These are phyloP conservation scores for Penicillium concentricum DNA, from an alignment of 2,329 filamentous ascomycete species.

Conservation along the genomic window DNA sequence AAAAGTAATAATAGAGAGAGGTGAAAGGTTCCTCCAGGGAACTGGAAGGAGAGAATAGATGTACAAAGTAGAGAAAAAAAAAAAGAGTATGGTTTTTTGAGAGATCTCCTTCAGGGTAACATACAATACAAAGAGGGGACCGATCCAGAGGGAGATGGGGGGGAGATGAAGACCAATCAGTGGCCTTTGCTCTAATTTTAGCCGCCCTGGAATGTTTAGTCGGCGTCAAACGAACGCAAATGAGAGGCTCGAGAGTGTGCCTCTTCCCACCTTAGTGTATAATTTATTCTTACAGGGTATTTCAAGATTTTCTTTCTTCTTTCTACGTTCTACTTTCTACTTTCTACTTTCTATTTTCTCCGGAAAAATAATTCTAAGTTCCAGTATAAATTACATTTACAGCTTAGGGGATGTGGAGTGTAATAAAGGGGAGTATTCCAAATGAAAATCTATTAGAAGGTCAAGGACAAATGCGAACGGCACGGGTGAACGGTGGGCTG, in stretches of 20 bases:
- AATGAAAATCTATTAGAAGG: no score
- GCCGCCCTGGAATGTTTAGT: slow-evolving; percentile 33
- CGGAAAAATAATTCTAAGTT: no score
- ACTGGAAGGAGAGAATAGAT: slow-evolving; percentile 18
- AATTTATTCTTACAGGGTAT: not conserved
- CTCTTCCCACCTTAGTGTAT: slow-evolving; percentile 6
- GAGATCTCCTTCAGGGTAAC: slow-evolving; percentile 11
- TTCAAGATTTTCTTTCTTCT: no score
- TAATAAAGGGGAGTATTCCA: no score
- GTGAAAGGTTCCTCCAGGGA: slow-evolving; percentile 45
- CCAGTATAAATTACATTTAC: no score
- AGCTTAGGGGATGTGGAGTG: no score
- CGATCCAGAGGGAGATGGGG: not conserved
- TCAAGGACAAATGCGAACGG: not conserved
- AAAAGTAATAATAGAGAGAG: no score
- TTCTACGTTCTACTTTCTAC: no score
- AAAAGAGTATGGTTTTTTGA: slow-evolving; percentile 5
- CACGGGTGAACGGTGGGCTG: slow-evolving; percentile 21
- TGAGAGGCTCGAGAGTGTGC: slow-evolving; percentile 25
- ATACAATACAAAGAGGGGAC: not conserved
- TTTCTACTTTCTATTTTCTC: no score
- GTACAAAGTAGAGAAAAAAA: not conserved
- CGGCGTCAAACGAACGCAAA: slow-evolving; percentile 36
- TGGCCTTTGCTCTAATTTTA: slow-evolving; percentile 40
- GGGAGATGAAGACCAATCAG: slow-evolving; percentile 29